Percentiles rank a stretch among this genome's conserved stretches.
Evolutionary conservation across 1,284 basidiomycete species (phyloP).

Genomic region (Mycosarcoma maydis): DNA sequence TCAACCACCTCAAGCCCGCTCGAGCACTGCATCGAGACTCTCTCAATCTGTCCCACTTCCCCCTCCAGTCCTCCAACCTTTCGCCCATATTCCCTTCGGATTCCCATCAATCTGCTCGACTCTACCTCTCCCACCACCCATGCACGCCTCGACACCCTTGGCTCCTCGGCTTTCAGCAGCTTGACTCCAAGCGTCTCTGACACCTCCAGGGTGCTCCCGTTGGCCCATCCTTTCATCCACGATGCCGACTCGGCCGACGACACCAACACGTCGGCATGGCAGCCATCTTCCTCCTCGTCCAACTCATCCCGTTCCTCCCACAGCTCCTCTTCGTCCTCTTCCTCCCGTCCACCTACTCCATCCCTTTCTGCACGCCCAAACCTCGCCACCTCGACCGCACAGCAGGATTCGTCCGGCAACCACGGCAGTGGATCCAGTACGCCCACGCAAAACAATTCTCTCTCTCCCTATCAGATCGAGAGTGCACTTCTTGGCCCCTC

Average conservation of each 20-base stretch:
- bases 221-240: background rate
- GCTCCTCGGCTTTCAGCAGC: too few species aligned
- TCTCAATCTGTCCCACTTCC: conserved; percentile 3
- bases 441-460: conserved; percentile 27
- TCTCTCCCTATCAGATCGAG: conserved; percentile 26
- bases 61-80: background rate
- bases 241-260: conserved; percentile 3
- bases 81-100: background rate
- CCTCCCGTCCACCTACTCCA: conserved; percentile 27
- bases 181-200: too few species aligned
- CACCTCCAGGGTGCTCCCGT: background rate
- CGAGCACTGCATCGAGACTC: conserved; percentile 1
- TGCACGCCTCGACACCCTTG: background rate
- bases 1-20: conserved; percentile 5
- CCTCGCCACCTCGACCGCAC: conserved; percentile 28
- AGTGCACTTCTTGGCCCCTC: conserved; percentile 18
- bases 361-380: conserved; percentile 23
- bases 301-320: conserved; percentile 24
- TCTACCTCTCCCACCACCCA: background rate
- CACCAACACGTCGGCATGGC: conserved; percentile 13
- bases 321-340: conserved; percentile 26
- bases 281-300: conserved; percentile 22
- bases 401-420: conserved; percentile 29
- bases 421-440: conserved; percentile 39
- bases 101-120: conserved; percentile 18